Base-by-base conservation (phyloP, 768 basidiomycete species). In the Mycena galericulata region DNA sequence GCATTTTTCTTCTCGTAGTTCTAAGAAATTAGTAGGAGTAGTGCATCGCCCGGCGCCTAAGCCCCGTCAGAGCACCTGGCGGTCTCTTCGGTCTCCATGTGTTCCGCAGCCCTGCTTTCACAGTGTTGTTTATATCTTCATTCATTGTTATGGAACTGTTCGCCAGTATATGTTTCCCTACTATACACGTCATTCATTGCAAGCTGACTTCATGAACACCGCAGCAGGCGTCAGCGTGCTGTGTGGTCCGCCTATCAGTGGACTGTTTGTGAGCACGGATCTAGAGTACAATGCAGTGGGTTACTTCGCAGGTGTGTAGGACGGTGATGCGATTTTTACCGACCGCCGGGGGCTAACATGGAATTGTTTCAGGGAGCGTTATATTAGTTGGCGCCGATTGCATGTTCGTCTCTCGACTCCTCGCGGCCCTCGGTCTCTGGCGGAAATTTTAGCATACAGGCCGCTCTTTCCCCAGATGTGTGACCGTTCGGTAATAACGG, bases 171-270 rank as follows among this genome's bases (percentile, higher is more conserved):
- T 53, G 51, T 58, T 12, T 49, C 47, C 9, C 14, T 59, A 43
- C 11, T 66, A 20, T 59, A 59, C 20, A 57, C 56, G 65, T 53
- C 8, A 34, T 47, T 11, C 46, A 8, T 14, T 3, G n/a, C 8
- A 4, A 58, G 27, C 8, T 7, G 34, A 14, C 34, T 3, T 66
- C 20, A 78, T 79, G 62, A 70, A 84, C 60, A 82, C 82, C 34
- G 71, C 84, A 47, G 34, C 80, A 11, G 79, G 84, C 1, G 32
- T 86, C 36, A 83, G 84, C 10, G 82, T 83, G 0, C 72, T 87
- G 18, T 78, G 76, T 6, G 86, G 86, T 0, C 83, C 85, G 8
- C 86, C 87, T 7, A 83, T 88, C 61, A 83, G 83, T 4, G 86
- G 87, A 0, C 79, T 81, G 2, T 84, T 88, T 70, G 77, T 78